Conservation (phyloP, 805 yeast genomes). For the Saccharomycopsis sp. region DNA sequence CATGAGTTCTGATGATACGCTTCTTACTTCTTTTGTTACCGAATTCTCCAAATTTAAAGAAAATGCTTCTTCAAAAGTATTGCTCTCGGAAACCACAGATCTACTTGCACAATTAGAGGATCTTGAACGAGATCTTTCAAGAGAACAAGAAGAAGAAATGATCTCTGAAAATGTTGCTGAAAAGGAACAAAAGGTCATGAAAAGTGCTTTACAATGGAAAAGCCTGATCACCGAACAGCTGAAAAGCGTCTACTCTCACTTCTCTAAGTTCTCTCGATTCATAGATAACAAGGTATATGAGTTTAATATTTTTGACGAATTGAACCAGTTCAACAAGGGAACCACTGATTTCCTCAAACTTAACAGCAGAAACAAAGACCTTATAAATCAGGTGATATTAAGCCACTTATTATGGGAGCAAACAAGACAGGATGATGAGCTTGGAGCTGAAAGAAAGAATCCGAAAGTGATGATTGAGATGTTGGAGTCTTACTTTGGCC, state of each 20-base stretch:
- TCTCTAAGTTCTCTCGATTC: slow-evolving; percentile 8
- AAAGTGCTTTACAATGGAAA: slow-evolving; percentile 7
- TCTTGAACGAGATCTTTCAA: background rate
- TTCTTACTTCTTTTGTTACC: background rate
- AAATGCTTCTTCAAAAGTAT: background rate
- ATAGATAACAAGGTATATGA: slow-evolving; percentile 18
- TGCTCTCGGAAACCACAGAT: background rate
- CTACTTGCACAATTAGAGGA: background rate
- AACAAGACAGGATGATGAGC: background rate
- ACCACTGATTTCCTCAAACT: slow-evolving; percentile 6
- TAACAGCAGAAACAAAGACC: slow-evolving; percentile 10
- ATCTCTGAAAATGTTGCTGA: background rate
- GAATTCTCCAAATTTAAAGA: background rate
- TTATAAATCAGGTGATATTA: slow-evolving; percentile 18
- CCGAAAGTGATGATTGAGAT: background rate
- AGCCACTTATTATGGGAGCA: slow-evolving; percentile 5
- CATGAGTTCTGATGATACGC: background rate
- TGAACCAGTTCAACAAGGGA: slow-evolving; percentile 7
- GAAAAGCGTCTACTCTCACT: slow-evolving; percentile 10
- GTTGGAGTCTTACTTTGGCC: slow-evolving; percentile 8
- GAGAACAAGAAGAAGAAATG: background rate
- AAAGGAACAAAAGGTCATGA: background rate
- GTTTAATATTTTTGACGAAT: slow-evolving; percentile 16
- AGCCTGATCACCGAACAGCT: slow-evolving; percentile 5
- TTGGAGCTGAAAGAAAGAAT: background rate